Evolutionary conservation across 257 asterid species (phyloP).

Genomic region (Gynochthodes officinalis): DNA sequence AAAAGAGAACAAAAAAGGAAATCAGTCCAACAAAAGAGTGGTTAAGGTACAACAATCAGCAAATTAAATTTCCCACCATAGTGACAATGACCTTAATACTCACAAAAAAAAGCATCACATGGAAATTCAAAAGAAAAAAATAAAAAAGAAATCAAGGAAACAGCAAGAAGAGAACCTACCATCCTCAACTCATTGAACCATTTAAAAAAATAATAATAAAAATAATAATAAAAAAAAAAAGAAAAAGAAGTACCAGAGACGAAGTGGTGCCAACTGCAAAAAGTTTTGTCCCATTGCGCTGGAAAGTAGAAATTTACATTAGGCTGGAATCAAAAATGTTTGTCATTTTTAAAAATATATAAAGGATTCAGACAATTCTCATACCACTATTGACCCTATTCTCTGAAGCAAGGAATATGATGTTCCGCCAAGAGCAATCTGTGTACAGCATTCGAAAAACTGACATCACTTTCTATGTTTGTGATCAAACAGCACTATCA

Average conservation of each 20-base stretch:
- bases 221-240: not conserved
- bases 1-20: not conserved
- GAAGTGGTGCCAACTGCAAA: slow-evolving; percentile 94
- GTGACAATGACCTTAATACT: not conserved
- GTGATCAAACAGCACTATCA: not conserved
- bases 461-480: slow-evolving; percentile 10
- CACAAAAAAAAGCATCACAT: not conserved
- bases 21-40: not conserved
- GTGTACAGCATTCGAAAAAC: slow-evolving; percentile 19
- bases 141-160: not conserved
- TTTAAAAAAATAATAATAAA: too few relatives aligned
- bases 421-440: slow-evolving; percentile 80
- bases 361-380: slow-evolving; percentile 13
- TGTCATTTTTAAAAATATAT: not conserved
- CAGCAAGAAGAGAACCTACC: not conserved
- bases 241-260: slow-evolving; percentile 61
- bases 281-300: slow-evolving; percentile 93
- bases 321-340: not conserved
- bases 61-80: not conserved
- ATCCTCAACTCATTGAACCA: not conserved
- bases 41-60: not conserved
- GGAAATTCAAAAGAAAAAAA: not conserved
- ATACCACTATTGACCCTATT: slow-evolving; percentile 79
- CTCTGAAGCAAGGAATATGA: slow-evolving; percentile 75
- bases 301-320: slow-evolving; percentile 17